Evolutionary conservation across 345 rosid genomes (phyloP).

Genomic region (Lepidium africanum): DNA sequence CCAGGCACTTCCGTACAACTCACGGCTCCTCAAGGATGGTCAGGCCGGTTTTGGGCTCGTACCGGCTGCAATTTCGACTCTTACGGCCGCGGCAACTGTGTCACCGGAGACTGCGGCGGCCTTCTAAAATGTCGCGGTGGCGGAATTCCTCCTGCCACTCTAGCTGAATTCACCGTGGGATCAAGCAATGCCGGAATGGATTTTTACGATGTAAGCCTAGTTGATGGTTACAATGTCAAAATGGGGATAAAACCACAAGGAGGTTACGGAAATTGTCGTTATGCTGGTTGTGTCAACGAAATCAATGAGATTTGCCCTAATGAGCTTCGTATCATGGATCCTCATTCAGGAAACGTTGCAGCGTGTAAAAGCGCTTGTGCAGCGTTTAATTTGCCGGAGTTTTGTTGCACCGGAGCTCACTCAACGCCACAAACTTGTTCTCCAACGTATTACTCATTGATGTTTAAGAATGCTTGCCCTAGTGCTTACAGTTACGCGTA

Average conservation of each 20-base stretch:
- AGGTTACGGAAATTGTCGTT: conserved; percentile 61
- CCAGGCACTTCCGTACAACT: conserved; percentile 46
- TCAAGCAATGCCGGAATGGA: conserved; percentile 38
- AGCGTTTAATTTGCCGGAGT: conserved; percentile 63
- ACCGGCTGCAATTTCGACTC: conserved; percentile 71
- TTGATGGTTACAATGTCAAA: conserved; percentile 81
- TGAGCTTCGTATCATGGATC: conserved; percentile 44
- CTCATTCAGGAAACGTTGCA: conserved; percentile 35
- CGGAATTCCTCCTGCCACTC: conserved; percentile 69
- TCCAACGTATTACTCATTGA: conserved; percentile 58
- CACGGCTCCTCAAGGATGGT: conserved; percentile 70
- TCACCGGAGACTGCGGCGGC: conserved; percentile 84
- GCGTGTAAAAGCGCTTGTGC: conserved; percentile 89
- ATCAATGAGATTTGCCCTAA: conserved; percentile 61
- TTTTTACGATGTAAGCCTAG: conserved; percentile 86
- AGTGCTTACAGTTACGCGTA: conserved; percentile 89
- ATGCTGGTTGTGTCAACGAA: conserved; percentile 73
- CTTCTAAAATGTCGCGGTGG: conserved; percentile 54
- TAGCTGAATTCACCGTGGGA: conserved; percentile 72
- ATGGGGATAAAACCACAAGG: conserved; percentile 56
- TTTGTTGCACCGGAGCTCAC: conserved; percentile 75
- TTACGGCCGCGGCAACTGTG: conserved; percentile 55
- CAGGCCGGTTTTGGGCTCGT: conserved; percentile 89
- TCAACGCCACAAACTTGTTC: conserved; percentile 67
- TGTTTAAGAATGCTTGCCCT: conserved; percentile 86